A percentile compares a stretch with the other conserved stretches of the same genome.
phyloP scores from a whole-genome alignment of 345 rosid species.

The Orychophragmus violaceus region DNA sequence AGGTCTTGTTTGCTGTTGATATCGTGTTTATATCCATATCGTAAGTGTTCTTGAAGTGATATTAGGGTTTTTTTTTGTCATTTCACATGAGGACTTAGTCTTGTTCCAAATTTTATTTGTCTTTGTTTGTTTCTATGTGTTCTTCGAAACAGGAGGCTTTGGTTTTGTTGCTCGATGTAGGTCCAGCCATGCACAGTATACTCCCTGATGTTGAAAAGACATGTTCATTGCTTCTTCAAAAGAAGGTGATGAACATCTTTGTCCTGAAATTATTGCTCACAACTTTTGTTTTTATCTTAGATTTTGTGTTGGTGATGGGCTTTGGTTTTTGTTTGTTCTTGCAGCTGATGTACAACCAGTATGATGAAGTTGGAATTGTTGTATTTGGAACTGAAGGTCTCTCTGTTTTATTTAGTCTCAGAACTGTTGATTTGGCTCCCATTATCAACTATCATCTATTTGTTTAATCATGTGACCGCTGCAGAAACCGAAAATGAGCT shows the following conservation, averaged over 20 bases:
- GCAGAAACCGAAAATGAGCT: slow-evolving; percentile 76
- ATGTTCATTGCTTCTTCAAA: slow-evolving; percentile 60
- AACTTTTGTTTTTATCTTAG: too few relatives aligned
- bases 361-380: slow-evolving; percentile 80
- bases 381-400: slow-evolving; percentile 86
- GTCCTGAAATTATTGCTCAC: not conserved
- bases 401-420: too few relatives aligned
- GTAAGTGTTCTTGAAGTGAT: too few relatives aligned
- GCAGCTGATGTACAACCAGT: slow-evolving; percentile 71
- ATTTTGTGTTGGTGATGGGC: too few relatives aligned
- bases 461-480: slow-evolving; percentile 17
- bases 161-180: slow-evolving; percentile 76
- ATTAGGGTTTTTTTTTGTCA: too few relatives aligned
- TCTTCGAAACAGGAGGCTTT: slow-evolving; percentile 77
- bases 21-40: too few relatives aligned
- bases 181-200: slow-evolving; percentile 68
- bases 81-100: too few relatives aligned
- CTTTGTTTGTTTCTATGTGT: too few relatives aligned
- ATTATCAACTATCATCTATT: too few relatives aligned
- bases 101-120: too few relatives aligned
- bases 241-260: slow-evolving; percentile 51
- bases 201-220: slow-evolving; percentile 60
- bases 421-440: too few relatives aligned
- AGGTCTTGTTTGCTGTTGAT: too few relatives aligned
- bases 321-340: slow-evolving; percentile 8